phyloP scores from a whole-genome alignment of 192 early-diverging fungal genomes.

The Podochytrium sp. region DNA sequence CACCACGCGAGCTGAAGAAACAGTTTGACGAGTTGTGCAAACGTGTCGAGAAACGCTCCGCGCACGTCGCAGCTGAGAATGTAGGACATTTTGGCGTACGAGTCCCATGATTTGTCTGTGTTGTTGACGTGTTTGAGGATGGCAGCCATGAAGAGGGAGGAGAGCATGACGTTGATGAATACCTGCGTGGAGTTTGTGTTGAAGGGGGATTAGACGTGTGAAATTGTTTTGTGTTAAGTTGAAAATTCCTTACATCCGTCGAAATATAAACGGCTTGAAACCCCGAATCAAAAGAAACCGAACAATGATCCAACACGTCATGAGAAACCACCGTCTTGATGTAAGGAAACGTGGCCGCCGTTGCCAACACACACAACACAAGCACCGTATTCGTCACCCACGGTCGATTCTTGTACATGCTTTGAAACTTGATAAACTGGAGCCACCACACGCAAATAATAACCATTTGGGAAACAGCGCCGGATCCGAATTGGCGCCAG shows the following conservation, averaged over 20 bases:
- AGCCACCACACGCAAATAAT: slow-evolving; percentile 28
- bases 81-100: background rate
- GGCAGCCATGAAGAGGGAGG: slow-evolving; percentile 12
- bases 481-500: slow-evolving; percentile 23
- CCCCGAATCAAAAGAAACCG: background rate
- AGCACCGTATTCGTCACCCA: background rate
- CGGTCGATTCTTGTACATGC: slow-evolving; percentile 24
- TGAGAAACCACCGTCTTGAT: background rate
- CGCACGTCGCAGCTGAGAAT: slow-evolving; percentile 28
- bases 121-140: slow-evolving; percentile 12
- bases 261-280: slow-evolving; percentile 20
- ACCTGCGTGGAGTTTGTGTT: background rate
- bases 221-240: background rate
- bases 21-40: slow-evolving; percentile 30
- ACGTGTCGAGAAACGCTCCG: slow-evolving; percentile 21
- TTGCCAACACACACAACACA: slow-evolving; percentile 7
- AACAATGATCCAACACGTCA: slow-evolving; percentile 13
- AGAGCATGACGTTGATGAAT: slow-evolving; percentile 25
- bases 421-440: slow-evolving; percentile 32
- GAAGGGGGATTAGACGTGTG: background rate
- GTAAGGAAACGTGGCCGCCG: slow-evolving; percentile 24
- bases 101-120: slow-evolving; percentile 22
- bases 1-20: background rate
- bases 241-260: slow-evolving; percentile 17
- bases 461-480: slow-evolving; percentile 4